A percentile compares a stretch with the other conserved stretches of the same genome.
Evolutionary conservation across 208 protist species (phyloP).

Genomic region (Leishmania turanica): DNA sequence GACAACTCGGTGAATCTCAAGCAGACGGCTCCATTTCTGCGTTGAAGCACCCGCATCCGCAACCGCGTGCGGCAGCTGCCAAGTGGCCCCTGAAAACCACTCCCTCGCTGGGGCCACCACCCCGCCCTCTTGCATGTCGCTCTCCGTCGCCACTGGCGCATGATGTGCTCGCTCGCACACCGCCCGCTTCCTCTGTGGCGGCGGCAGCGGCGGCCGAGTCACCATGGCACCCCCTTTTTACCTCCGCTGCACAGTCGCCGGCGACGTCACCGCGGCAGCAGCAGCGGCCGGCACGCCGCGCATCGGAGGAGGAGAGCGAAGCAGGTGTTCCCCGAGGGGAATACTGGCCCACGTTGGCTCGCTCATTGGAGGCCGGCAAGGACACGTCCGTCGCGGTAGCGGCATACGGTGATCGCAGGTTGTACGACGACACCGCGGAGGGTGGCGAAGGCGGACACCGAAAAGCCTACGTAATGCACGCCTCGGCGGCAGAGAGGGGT

Average conservation of each 20-base stretch:
- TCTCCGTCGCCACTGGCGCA: neutral
- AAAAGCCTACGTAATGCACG: neutral
- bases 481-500: neutral
- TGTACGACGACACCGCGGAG: neutral
- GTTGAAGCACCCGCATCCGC: neutral
- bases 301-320: neutral
- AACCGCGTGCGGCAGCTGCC: neutral
- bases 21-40: neutral
- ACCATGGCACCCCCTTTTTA: slow-evolving; percentile 5
- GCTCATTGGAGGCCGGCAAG: neutral
- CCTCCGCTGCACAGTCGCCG: neutral
- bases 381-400: neutral
- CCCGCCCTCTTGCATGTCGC: neutral
- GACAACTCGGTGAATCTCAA: neutral
- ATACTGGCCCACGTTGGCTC: neutral
- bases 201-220: neutral
- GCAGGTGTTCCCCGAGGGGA: neutral
- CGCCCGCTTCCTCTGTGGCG: neutral
- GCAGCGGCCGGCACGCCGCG: neutral
- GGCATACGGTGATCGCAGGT: neutral
- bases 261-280: neutral
- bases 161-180: slow-evolving; percentile 1
- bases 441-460: neutral
- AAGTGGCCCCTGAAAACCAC: neutral
- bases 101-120: neutral